These are phyloP conservation scores for Ascomycota sp. DNA, from an alignment of 2,329 filamentous ascomycete species.

Conservation along the genomic window DNA sequence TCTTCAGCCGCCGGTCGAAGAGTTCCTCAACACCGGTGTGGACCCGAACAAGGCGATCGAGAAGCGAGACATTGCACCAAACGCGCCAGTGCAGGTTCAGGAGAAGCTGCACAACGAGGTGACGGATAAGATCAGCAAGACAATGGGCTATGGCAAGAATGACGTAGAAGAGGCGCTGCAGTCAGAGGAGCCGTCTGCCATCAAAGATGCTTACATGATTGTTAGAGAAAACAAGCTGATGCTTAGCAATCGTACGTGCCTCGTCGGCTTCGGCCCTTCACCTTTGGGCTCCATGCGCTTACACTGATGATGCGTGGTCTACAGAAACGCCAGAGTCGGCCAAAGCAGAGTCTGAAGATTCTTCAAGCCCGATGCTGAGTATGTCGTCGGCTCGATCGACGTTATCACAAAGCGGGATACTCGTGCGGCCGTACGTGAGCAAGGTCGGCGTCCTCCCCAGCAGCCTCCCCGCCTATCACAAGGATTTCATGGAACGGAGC, in stretches of 20 bases:
- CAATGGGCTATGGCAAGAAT: conserved; percentile 87
- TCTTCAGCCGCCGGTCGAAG: conserved; percentile 66
- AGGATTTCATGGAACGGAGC: conserved; percentile 63
- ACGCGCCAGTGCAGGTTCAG: conserved; percentile 55
- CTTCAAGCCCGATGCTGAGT: conserved; percentile 27
- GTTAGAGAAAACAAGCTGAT: conserved; percentile 94
- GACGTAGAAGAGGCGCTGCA: conserved; percentile 88
- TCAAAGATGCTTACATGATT: conserved; percentile 97
- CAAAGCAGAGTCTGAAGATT: conserved; percentile 15
- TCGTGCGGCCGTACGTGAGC: conserved; percentile 40
- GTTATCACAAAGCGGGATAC: conserved; percentile 23
- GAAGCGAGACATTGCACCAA: conserved; percentile 56
- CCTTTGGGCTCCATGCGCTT: conserved; percentile 6
- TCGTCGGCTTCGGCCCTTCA: conserved; percentile 1
- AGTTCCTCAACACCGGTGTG: conserved; percentile 83
- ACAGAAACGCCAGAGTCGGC: conserved; percentile 14
- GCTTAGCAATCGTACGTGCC: conserved; percentile 65
- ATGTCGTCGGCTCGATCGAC: conserved; percentile 32
- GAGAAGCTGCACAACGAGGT: conserved; percentile 82
- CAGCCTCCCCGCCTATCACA: conserved; percentile 75
- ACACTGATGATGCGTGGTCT: conserved; percentile 2
- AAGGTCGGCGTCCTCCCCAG: conserved; percentile 84
- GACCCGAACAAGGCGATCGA: conserved; percentile 82
- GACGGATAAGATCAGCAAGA: conserved; percentile 86
- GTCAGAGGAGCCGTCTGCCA: conserved; percentile 82